Base-by-base conservation (phyloP, 2,329 filamentous ascomycete species). In the Penicillium griseofulvum region DNA sequence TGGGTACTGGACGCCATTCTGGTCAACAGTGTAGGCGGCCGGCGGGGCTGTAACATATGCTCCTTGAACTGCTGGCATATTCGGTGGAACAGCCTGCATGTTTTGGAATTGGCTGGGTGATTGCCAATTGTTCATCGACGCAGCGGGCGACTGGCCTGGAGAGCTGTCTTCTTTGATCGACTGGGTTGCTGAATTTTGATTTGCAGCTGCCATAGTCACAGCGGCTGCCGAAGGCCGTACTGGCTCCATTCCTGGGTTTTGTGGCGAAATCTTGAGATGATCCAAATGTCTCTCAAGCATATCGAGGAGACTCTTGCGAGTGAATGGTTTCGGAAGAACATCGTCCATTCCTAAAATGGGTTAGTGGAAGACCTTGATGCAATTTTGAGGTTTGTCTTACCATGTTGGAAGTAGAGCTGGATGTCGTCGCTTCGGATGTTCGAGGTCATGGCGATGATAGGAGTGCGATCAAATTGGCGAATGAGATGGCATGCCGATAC, bases 391-490 rank as follows among this genome's bases (percentile, higher is more conserved):
- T 34, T 2, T 24, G 14, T 68, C 87, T 79, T 82, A 94, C 92
- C 94, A 76, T 96, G 92, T 67, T 93, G 87, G 77, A 97, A 97
- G 71, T 99, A 99, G 77, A 95, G 92, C 51, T 93, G 90, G 58
- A 97, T 95, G 71, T 99, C 94, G 67, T 97, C 93, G 57, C 91
- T 92, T 61, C 94, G 85, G 61, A 99, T 97, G 70, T 97, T 99
- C 4, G 93, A 97, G 3, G 94, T 99, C 94, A 99, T 97, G 44
- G 94, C 94, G 55, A 99, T 90, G 66, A 99, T 95, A 0, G 94
- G 94, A 6, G 87, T 84, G 36, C 86, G 84, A 60, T 91, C 87
- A 59, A 93, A 90, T 68, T 96, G 90, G 50, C 93, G 86, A 62
- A 99, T 97, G 59, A 96, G 86, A 68, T 94, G 90, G 54, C 91